Base-by-base conservation (phyloP, 2,329 filamentous ascomycete genomes). In the Cytospora schulzeri region DNA sequence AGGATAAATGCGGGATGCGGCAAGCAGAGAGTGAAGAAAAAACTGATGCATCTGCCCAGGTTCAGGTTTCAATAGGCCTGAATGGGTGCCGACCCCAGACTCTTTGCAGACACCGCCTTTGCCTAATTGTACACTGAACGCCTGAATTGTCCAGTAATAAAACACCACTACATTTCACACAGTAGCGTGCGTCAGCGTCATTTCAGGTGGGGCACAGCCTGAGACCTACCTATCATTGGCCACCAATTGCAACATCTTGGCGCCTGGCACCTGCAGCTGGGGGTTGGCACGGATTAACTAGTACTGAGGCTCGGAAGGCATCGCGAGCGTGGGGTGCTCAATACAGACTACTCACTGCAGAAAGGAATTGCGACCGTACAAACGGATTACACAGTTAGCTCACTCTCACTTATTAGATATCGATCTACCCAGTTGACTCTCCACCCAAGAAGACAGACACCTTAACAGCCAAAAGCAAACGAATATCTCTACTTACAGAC, bases 191-290 rank as follows among this genome's bases (percentile, higher is more conserved):
- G 33, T 62, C 60, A 51, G 52, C 60, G 50, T 54, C 52, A 62
- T 53, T 29, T 38, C 33, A 41, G 17, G 60, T 53, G 54, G 60
- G 60, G 60, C 28, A 50, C 28, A 19, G 59, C 19, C 35, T 22
- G 5, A 35, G 33, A 35, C 29, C 41, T 31, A 31, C 52, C 59
- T 50, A 56, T 62, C 52, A 62, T 56, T 62, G 52, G 52, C 52
- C 17, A 56, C 2, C 60, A 26, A 62, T 62, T 62, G 52, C 59
- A 62, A 62, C 41, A 62, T 62, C 28, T 48, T 15, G 51, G 48
- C 38, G 17, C 38, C 35, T 45, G 38, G 41, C 45, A 48, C 17
- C 45, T 48, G 45, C n/a, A 48, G 8, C 41, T 48, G 45, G 45
- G 45, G 22, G 45, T 19, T 7, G n/a, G 45, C 45, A 48, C 45